A percentile compares a stretch with the other conserved stretches of the same genome.
phyloP scores from a whole-genome alignment of 345 rosid genomes.

The Salix arbutifolia region DNA sequence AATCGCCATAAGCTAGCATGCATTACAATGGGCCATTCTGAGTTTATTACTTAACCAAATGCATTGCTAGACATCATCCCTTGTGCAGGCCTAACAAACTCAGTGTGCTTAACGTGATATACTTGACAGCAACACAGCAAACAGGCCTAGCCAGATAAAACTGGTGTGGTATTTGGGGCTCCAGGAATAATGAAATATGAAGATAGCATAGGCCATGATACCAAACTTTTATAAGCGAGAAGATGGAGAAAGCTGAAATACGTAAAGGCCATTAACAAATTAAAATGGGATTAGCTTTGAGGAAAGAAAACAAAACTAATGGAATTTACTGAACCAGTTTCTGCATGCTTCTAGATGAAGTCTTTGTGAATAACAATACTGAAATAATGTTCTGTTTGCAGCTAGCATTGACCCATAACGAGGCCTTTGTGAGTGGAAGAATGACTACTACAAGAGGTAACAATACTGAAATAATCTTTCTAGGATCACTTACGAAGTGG shows the following conservation, averaged over 20 bases:
- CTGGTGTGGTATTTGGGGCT: not conserved
- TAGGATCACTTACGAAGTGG: slow-evolving; percentile 63
- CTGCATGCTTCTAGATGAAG: not conserved
- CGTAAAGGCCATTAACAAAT: not conserved
- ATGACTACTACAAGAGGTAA: slow-evolving; percentile 54
- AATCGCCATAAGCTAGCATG: not conserved
- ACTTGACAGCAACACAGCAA: not conserved
- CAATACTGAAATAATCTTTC: slow-evolving; percentile 63
- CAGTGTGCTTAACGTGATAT: not conserved
- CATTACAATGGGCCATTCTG: not conserved
- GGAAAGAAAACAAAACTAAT: not conserved
- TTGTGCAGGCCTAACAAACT: not conserved
- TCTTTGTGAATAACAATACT: not conserved
- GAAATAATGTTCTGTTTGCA: slow-evolving; percentile 24
- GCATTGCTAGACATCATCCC: too few species aligned
- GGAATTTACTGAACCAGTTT: not conserved
- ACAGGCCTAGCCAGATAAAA: not conserved
- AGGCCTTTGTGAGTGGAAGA: slow-evolving; percentile 69
- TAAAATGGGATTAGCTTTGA: not conserved
- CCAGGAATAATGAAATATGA: not conserved
- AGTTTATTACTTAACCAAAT: not conserved
- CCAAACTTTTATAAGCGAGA: not conserved
- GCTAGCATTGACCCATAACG: slow-evolving; percentile 77
- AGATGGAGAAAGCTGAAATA: not conserved
- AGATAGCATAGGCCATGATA: not conserved